Evolutionary conservation across 2,329 filamentous ascomycete species (phyloP), one percentile per base, ranked within the genome.

Genomic region (Phyllosticta capitalensis): DNA sequence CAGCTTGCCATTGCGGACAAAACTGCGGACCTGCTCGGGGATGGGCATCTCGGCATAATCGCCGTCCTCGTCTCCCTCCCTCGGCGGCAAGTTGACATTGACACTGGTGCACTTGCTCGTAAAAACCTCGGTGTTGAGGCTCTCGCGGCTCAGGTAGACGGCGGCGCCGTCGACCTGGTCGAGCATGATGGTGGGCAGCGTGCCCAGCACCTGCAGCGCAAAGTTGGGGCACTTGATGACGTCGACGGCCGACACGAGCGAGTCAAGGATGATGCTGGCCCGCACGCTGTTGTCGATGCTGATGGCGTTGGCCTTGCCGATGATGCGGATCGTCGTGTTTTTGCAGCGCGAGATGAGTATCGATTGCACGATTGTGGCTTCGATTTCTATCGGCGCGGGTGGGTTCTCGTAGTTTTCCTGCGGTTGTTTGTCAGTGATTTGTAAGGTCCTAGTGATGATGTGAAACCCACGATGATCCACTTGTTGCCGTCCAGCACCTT

Each of bases 181-280:
- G 61, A 99, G 79, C 70, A 96, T 79, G 61, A 97, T 82, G 1
- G 92, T 96, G 1, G 94, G 94, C 14, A 96, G 82, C 2, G 83
- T 83, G 56, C 92, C 92, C 59, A 95, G 77, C 56, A 99, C 89
- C 75, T 96, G 91, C n/a, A 97, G 79, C 14, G 91, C 92, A 71
- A 99, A 96, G 73, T 94, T 95, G 66, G 88, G 84, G 54, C 88
- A 92, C 77, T 97, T 97, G 79, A 99, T 94, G 22, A 95, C 89
- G 69, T 99, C 94, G 60, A 99, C 84, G 30, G 89, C 90, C 54
- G 89, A 95, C 54, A 97, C 89, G 10, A 97, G 84, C 0, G 86
- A 89, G 67, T 97, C 92, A 58, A 97, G 83, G 56, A 97, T 84
- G 57, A 99, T 82, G 26, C 90, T 95, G 19, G 95, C 79, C 55